A percentile compares a stretch with the other conserved stretches of the same genome.
These are phyloP conservation scores for Aspergillus incahuasiensis DNA, from an alignment of 495 filamentous ascomycete genomes.

Conservation along the genomic window DNA sequence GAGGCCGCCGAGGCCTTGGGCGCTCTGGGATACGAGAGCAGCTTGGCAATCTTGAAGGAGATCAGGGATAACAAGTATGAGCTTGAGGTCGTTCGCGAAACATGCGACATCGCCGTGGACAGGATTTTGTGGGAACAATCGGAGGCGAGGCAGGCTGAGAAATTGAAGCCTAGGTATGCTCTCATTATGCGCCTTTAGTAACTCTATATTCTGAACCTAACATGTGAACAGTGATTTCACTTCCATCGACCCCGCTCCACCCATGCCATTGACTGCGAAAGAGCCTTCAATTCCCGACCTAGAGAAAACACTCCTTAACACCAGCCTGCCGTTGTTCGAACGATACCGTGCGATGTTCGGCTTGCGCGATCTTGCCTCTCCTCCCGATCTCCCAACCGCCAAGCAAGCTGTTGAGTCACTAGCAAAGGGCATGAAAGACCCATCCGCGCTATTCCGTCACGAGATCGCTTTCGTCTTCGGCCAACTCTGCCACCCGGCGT, in stretches of 20 bases:
- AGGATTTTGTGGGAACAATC: slow-evolving; percentile 91
- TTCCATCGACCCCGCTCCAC: slow-evolving; percentile 92
- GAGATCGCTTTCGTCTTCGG: slow-evolving; percentile 98
- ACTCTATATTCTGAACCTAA: slow-evolving; percentile 7
- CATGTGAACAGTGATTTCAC: slow-evolving; percentile 71
- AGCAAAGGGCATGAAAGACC: slow-evolving; percentile 80
- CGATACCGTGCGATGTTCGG: slow-evolving; percentile 98
- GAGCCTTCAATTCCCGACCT: slow-evolving; percentile 66
- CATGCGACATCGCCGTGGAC: slow-evolving; percentile 92
- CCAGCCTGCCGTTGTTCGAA: slow-evolving; percentile 73
- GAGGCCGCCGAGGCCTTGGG: slow-evolving; percentile 95
- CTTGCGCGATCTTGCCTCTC: slow-evolving; percentile 86
- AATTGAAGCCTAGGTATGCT: slow-evolving; percentile 68
- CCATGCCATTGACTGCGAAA: slow-evolving; percentile 59
- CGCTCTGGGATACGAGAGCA: slow-evolving; percentile 70
- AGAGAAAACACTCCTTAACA: slow-evolving; percentile 72
- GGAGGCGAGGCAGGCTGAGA: slow-evolving; percentile 64
- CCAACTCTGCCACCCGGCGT: slow-evolving; percentile 92
- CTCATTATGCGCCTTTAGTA: background rate
- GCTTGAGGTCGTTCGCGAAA: slow-evolving; percentile 79
- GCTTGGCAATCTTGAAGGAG: slow-evolving; percentile 64
- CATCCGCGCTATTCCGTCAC: slow-evolving; percentile 92
- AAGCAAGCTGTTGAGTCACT: slow-evolving; percentile 77
- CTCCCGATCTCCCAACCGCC: slow-evolving; percentile 83
- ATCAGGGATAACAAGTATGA: slow-evolving; percentile 69